Evolutionary conservation across 2,329 filamentous ascomycete genomes (phyloP).

Genomic region (Coniochaeta pulveracea): DNA sequence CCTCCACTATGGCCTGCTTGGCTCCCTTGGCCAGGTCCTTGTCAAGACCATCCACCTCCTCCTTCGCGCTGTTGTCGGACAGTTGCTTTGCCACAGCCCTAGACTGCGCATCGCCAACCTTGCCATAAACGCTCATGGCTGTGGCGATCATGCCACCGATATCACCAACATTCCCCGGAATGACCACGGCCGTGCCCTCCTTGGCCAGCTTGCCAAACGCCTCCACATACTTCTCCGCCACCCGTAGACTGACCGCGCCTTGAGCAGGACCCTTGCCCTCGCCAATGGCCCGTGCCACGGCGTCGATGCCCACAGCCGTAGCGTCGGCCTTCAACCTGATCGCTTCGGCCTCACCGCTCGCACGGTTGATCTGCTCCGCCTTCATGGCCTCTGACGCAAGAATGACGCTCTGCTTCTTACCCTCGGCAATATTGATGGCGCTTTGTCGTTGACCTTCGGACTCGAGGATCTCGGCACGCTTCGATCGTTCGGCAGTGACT

Average conservation of each 20-base stretch:
- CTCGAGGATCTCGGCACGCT: conserved; percentile 94
- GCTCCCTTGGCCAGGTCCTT: conserved; percentile 9
- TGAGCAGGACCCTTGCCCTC: conserved; percentile 66
- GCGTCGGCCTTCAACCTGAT: conserved; percentile 78
- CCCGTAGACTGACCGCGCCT: conserved; percentile 71
- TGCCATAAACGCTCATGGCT: conserved; percentile 89
- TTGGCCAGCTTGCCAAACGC: conserved; percentile 88
- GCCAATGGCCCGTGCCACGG: conserved; percentile 66
- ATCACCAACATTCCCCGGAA: conserved; percentile 94
- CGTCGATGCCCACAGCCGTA: conserved; percentile 79
- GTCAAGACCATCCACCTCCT: conserved; percentile 9
- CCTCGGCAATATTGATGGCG: conserved; percentile 98
- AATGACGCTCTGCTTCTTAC: conserved; percentile 93
- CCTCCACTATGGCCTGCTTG: conserved; percentile 6
- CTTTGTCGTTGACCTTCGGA: conserved; percentile 94
- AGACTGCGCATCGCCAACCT: conserved; percentile 73
- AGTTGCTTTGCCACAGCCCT: conserved; percentile 49
- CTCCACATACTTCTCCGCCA: conserved; percentile 94
- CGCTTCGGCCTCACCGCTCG: conserved; percentile 85
- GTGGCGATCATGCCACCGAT: conserved; percentile 95
- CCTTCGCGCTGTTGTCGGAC: conserved; percentile 20
- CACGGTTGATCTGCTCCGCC: conserved; percentile 86
- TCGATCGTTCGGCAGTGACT: conserved; percentile 92
- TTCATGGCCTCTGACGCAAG: conserved; percentile 85
- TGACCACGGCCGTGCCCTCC: conserved; percentile 89